Evolutionary conservation across 345 rosid species (phyloP), one percentile per base, ranked within the genome.

Genomic region (Syzygium aqueum): DNA sequence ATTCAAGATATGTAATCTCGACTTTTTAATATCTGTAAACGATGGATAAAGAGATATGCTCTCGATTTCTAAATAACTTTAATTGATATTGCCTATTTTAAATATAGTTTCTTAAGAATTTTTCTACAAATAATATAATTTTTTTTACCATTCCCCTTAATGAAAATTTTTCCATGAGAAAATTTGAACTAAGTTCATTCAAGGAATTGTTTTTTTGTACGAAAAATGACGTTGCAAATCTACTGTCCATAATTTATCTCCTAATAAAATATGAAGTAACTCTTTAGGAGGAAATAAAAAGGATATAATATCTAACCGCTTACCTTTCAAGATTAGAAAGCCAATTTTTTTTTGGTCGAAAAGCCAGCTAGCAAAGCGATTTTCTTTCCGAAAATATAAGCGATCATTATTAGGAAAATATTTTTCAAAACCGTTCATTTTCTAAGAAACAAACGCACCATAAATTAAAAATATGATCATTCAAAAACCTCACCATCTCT

Each of bases 321-420:
- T n/a, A n/a, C 28, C 33, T 61, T 61, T 33, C 15, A 61, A n/a
- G 37, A n/a, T 61, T n/a, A 61, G 19, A 19, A n/a, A 61, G 19
- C 33, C 9, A n/a, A 6, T n/a, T 43, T 43, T 43, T 43, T 43
- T 43, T 43, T 43, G 6, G 4, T 43, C 46, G 7, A 43, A 43
- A 43, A 43, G 46, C 7, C 7, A 43, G 6, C 6, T 43, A 8
- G 9, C 16, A 51, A 5, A 61, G 73, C 8, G 28, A 61, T n/a
- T 7, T 61, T 8, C 8, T n/a, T 16, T 16, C 12, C 0, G 19
- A 61, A n/a, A n/a, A n/a, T n/a, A 43, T 43, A 43, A 43, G 7
- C 1, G 1, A 43, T 43, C 1, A 43, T 43, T 43, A 5, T 43
- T 43, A 43, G 46, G 1, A 43, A 43, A 43, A 43, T 43, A 43